Base-by-base conservation (phyloP, 768 basidiomycete species). In the Coprinopsis sp. region DNA sequence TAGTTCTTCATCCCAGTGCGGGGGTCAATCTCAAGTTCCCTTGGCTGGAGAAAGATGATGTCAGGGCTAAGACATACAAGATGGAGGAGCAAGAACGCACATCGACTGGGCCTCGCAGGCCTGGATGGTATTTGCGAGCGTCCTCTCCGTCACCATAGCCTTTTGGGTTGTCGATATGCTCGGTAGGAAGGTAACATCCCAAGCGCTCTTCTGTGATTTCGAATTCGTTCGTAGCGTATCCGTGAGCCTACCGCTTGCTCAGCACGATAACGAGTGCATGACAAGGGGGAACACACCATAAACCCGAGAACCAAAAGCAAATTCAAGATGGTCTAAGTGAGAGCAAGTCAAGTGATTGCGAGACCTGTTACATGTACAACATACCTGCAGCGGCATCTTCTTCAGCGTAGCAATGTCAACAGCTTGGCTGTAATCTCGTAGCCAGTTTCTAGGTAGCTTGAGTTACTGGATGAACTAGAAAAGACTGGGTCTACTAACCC, bases 1-100 rank as follows among this genome's bases (percentile, higher is more conserved):
- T 90, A 91, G 55, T 93, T 97, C 72, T 94, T 94, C 92, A 97
- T 94, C 2, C 92, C 94, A 0, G 87, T 89, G 12, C 73, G 68
- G 0, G 77, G 79, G 61, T 97, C 94, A 6, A 97, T 73, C 55
- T 93, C 86, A 1, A 95, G 72, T 58, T 97, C 94, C 28, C 75
- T 67, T 0, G 87, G 87, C 82, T 87, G 50, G 28, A 33, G 50
- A 13, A 47, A 8, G 33, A 10, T 30, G 36, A 3, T 38, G 45
- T 36, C 33, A 22, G 42, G 31, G 36, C 10, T 12, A 41, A 10
- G 33, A 18, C 36, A 37, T 40, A 28, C 30, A 49, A 46, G 54
- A 41, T 21, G 31, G 23, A n/a, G n/a, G n/a, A n/a, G n/a, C n/a
- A n/a, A 22, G 5, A 21, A 58, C 69, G 45, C 58, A 84, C 84